Evolutionary conservation across 352 stramenopile species (phyloP), one percentile per base, ranked within the genome.

Genomic region (Aphanomyces astaci): DNA sequence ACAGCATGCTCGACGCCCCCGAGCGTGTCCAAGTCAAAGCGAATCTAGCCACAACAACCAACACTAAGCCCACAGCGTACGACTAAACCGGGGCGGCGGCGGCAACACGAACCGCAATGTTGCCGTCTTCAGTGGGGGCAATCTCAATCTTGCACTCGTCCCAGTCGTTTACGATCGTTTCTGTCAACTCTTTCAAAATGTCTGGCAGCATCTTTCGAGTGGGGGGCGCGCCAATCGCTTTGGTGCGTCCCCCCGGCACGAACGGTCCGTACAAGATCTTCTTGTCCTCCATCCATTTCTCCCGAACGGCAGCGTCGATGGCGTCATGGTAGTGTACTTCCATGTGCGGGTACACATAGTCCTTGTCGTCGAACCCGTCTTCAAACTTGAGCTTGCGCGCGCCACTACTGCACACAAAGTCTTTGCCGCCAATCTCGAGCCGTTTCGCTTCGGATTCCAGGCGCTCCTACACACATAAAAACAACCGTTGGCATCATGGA

Each of bases 251-350:
- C 54, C 78, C 87, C 1, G 82, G 82, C 10, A 89, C 71, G 66
- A 92, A 90, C 15, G 82, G 72, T 0, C 79, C 79, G 63, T 87
- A 71, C 51, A 91, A 60, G 30, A 89, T 84, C 66, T 90, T 92
- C 70, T 89, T 88, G 53, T 89, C 75, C 39, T 89, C 77, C 11
- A 89, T 72, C 63, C 80, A 87, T 51, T 79, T 82, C 49, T 74
- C 71, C 60, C 87, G 79, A 9, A 82, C 75, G n/a, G 78, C 78
- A 24, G 86, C 75, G 40, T 89, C 79, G 4, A 60, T 70, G 7
- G 76, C 59, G 52, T 89, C 80, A 15, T 82, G 76, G 56, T 88
- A 90, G 52, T 85, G 75, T 64, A 89, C 81, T 30, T 79, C 49
- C 73, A 93, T 57, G 66, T 93, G 82, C 25, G 85, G 85, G 46